These are phyloP conservation scores for Picea engelmannii DNA, from an alignment of 83 land plant species.

Conservation along the genomic window DNA sequence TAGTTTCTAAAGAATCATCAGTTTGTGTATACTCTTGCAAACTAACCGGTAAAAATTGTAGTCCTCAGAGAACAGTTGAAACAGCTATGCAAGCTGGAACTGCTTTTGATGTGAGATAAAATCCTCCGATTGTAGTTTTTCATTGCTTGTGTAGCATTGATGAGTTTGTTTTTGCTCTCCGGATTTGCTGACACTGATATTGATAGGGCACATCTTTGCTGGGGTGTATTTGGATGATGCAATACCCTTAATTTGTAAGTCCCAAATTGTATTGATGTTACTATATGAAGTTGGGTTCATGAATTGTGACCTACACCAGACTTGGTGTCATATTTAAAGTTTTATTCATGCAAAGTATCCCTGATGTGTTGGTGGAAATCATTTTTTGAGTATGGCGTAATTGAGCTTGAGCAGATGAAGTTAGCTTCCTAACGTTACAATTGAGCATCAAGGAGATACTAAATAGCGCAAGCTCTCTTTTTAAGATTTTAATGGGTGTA, in stretches of 20 bases:
- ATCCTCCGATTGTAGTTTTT: slow-evolving; percentile 3
- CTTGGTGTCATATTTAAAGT: not conserved
- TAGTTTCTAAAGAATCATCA: not conserved
- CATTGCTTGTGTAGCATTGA: slow-evolving; percentile 12
- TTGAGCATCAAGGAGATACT: too few relatives aligned
- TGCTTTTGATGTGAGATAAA: slow-evolving; percentile 12
- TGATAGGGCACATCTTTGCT: slow-evolving; percentile 2
- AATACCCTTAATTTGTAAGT: not conserved
- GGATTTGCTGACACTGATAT: slow-evolving; percentile 8
- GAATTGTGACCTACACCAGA: not conserved
- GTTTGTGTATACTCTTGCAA: slow-evolving; percentile 7
- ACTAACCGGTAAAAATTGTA: slow-evolving; percentile 14
- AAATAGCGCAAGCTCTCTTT: too few relatives aligned
- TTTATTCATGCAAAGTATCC: slow-evolving; percentile 1
- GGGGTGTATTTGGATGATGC: slow-evolving; percentile 4
- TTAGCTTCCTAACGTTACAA: not conserved
- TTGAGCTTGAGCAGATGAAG: not conserved
- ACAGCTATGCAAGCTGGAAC: slow-evolving; percentile 9
- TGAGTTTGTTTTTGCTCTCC: slow-evolving; percentile 6
- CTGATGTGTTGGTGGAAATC: not conserved
- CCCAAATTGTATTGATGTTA: not conserved
- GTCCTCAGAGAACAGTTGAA: slow-evolving; percentile 8
- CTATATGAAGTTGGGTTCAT: not conserved
- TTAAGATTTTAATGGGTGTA: too few relatives aligned
- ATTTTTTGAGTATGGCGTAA: not conserved